A percentile compares a stretch with the other conserved stretches of the same genome.
These are phyloP conservation scores for Pichiaceae sp. DNA, from an alignment of 1,139 yeast species.

Conservation along the genomic window DNA sequence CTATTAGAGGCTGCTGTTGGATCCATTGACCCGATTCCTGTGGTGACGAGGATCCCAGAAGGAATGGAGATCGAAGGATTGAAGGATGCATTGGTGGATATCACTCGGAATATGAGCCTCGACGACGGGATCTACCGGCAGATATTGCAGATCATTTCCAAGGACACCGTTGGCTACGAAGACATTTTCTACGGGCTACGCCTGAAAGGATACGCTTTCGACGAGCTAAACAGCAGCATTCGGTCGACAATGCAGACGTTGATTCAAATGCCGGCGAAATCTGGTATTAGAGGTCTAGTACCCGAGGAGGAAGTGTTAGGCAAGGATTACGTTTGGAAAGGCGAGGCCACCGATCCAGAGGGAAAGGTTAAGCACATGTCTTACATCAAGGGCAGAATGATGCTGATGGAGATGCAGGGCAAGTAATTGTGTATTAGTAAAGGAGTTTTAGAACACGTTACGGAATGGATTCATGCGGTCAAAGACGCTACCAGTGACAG, in stretches of 20 bases:
- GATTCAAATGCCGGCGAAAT: constrained; percentile 8
- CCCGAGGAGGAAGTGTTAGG: constrained; percentile 26
- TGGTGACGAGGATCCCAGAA: constrained; percentile 57
- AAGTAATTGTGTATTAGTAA: neutral
- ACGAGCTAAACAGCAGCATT: constrained; percentile 9
- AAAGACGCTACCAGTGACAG: constrained; percentile 39
- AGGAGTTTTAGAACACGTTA: constrained; percentile 11
- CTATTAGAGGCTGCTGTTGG: constrained; percentile 66
- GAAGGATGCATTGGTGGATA: constrained; percentile 49
- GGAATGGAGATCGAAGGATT: constrained; percentile 59
- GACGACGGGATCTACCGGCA: constrained; percentile 50
- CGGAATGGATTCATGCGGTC: constrained; percentile 44
- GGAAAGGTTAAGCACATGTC: constrained; percentile 27
- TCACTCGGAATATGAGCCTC: constrained; percentile 58
- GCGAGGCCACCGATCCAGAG: constrained; percentile 17
- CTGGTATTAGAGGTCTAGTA: constrained; percentile 5
- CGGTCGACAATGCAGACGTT: constrained; percentile 9
- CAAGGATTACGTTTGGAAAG: constrained; percentile 19
- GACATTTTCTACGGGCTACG: constrained; percentile 28
- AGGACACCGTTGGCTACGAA: constrained; percentile 44
- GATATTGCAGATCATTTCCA: constrained; percentile 53
- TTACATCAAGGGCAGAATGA: constrained; percentile 18
- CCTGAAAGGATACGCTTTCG: constrained; percentile 37
- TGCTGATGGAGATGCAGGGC: constrained; percentile 1
- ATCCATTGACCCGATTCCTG: constrained; percentile 58